Percentiles rank a stretch among this genome's conserved stretches.
Conservation (phyloP, 805 yeast species). For the Candida cerambycidarum region DNA sequence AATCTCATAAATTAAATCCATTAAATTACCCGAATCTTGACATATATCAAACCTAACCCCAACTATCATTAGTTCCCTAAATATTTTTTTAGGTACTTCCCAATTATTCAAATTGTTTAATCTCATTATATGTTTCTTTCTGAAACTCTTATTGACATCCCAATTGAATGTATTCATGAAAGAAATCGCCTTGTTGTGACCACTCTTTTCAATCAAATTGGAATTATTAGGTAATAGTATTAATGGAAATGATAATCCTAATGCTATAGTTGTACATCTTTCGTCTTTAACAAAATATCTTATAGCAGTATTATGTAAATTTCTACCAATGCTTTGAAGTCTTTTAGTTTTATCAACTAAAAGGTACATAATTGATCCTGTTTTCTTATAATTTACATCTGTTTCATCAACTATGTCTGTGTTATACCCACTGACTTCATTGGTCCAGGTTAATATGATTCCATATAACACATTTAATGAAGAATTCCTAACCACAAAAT, state of each 20-base stretch:
- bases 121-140: constrained; percentile 36
- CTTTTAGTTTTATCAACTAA: constrained; percentile 55
- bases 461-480: constrained; percentile 56
- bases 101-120: constrained; percentile 44
- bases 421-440: constrained; percentile 21
- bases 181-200: constrained; percentile 24
- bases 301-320: constrained; percentile 52
- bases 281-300: constrained; percentile 47
- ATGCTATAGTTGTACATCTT: constrained; percentile 36
- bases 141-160: constrained; percentile 23
- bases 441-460: constrained; percentile 53
- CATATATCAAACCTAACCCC: constrained; percentile 60
- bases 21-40: constrained; percentile 40
- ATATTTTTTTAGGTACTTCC: constrained; percentile 55
- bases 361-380: constrained; percentile 47
- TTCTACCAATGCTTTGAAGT: constrained; percentile 54
- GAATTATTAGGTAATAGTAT: constrained; percentile 30
- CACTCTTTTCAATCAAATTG: constrained; percentile 16
- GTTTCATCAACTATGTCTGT: constrained; percentile 13
- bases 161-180: constrained; percentile 45
- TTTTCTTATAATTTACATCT: constrained; percentile 10
- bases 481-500: constrained; percentile 59
- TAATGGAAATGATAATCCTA: constrained; percentile 52
- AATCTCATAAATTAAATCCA: constrained; percentile 33
- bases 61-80: constrained; percentile 54